Conservation (phyloP, 2,329 filamentous ascomycete genomes). For the Fusarium cicatricum region DNA sequence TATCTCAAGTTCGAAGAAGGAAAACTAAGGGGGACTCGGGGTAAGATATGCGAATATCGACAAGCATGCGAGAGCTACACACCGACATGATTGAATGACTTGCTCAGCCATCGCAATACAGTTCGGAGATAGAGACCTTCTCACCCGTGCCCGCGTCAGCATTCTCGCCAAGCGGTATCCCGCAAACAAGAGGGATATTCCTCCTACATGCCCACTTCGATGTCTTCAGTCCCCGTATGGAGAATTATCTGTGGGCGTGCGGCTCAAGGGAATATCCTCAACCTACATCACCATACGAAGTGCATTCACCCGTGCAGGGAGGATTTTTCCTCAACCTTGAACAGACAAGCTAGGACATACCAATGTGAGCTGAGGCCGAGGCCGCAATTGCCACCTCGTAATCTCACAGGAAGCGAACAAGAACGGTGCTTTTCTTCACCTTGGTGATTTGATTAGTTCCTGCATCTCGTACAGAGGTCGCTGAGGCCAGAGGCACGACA, state of each 20-base stretch:
- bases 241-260: slow-evolving; percentile 17
- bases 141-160: slow-evolving; percentile 23
- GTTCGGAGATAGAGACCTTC: slow-evolving; percentile 16
- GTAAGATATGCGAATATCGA: slow-evolving; percentile 35
- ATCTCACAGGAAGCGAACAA: slow-evolving; percentile 11
- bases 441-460: slow-evolving; percentile 18
- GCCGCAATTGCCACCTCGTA: slow-evolving; percentile 38
- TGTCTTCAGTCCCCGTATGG: slow-evolving; percentile 16
- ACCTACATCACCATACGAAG: slow-evolving; percentile 24
- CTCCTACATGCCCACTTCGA: slow-evolving; percentile 9
- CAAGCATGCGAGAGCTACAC: slow-evolving; percentile 11
- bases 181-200: slow-evolving; percentile 16
- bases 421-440: slow-evolving; percentile 13
- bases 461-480: slow-evolving; percentile 21
- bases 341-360: slow-evolving; percentile 10
- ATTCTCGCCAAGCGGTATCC: slow-evolving; percentile 20
- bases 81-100: slow-evolving; percentile 13
- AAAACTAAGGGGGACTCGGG: slow-evolving; percentile 20
- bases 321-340: slow-evolving; percentile 11
- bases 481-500: slow-evolving; percentile 32
- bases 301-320: slow-evolving; percentile 16
- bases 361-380: slow-evolving; percentile 6
- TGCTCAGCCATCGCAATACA: slow-evolving; percentile 16
- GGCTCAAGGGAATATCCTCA: slow-evolving; percentile 18
- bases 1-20: slow-evolving; percentile 1